Evolutionary conservation across 2,329 filamentous ascomycete species (phyloP).

Genomic region (Xenoacremonium recifei): DNA sequence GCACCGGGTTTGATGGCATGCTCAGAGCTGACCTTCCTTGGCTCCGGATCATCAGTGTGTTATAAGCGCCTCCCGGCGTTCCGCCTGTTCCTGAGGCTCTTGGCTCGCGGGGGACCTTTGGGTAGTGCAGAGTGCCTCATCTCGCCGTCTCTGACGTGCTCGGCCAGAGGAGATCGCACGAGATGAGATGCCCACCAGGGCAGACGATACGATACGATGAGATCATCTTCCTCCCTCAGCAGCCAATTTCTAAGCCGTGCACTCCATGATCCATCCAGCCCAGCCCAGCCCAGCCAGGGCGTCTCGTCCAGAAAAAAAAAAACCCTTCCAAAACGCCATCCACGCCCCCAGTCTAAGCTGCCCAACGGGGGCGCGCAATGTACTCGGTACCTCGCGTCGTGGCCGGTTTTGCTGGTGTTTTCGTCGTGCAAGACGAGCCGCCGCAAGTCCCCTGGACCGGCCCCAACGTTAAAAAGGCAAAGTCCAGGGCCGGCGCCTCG

Average conservation of each 20-base stretch:
- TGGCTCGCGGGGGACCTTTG: no score
- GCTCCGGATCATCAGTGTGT: constrained; percentile 5
- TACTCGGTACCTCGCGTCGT: constrained; percentile 25
- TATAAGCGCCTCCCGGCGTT: constrained; percentile 11
- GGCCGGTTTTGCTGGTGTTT: constrained; percentile 14
- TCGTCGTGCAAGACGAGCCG: constrained; percentile 15
- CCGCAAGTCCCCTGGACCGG: constrained; percentile 22
- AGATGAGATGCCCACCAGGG: no score
- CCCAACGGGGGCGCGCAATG: constrained; percentile 3
- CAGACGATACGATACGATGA: no score
- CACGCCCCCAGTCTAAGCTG: background rate
- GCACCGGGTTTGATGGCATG: background rate
- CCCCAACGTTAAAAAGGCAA: constrained; percentile 11
- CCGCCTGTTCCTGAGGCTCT: no score
- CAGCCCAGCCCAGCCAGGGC: constrained; percentile 3
- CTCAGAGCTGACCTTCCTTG: background rate
- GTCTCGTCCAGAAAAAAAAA: constrained; percentile 5
- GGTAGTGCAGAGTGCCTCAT: no score
- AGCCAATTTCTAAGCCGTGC: constrained; percentile 13
- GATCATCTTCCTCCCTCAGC: constrained; percentile 12
- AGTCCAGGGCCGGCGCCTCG: constrained; percentile 15
- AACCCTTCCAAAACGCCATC: background rate
- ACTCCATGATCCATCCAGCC: no score
- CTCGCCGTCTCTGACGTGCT: background rate
- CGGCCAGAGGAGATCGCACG: no score